phyloP scores from a whole-genome alignment of 2,329 filamentous ascomycete species.

The Parafenestella ontariensis region DNA sequence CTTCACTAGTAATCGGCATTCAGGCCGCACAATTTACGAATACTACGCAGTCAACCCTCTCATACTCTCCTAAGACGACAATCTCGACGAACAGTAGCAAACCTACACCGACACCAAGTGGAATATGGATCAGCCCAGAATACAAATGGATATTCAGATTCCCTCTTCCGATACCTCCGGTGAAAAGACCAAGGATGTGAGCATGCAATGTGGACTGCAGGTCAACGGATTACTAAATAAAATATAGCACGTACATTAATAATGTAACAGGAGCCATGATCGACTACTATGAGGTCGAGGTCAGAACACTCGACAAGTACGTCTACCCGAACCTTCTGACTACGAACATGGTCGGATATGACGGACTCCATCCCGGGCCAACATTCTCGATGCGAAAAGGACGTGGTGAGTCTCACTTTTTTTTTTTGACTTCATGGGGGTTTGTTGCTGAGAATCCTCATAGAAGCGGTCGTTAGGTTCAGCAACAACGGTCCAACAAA shows the following conservation, averaged over 20 bases:
- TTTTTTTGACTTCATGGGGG: too few relatives aligned
- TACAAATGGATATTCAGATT: slow-evolving; percentile 51
- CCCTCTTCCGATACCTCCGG: slow-evolving; percentile 55
- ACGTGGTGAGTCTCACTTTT: slow-evolving; percentile 30
- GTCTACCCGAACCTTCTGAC: slow-evolving; percentile 53
- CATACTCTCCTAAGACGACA: neutral
- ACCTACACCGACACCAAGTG: slow-evolving; percentile 11
- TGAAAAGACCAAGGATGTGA: slow-evolving; percentile 53
- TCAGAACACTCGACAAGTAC: slow-evolving; percentile 51
- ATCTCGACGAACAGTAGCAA: slow-evolving; percentile 5
- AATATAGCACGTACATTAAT: slow-evolving; percentile 44
- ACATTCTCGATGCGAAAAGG: slow-evolving; percentile 59
- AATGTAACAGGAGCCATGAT: slow-evolving; percentile 46
- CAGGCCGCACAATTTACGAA: slow-evolving; percentile 9
- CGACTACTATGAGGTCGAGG: slow-evolving; percentile 57
- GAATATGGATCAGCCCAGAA: slow-evolving; percentile 43
- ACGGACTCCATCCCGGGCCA: slow-evolving; percentile 63
- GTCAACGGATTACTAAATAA: slow-evolving; percentile 20
- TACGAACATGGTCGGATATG: slow-evolving; percentile 58
- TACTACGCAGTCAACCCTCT: slow-evolving; percentile 3
- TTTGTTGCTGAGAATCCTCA: slow-evolving; percentile 1
- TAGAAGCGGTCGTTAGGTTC: slow-evolving; percentile 62
- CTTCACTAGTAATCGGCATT: slow-evolving; percentile 1
- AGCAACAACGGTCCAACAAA: slow-evolving; percentile 57
- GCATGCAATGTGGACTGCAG: slow-evolving; percentile 10